Conservation (phyloP, 2,329 filamentous ascomycete genomes). For the Chrysoporthe deuterocubensis region DNA sequence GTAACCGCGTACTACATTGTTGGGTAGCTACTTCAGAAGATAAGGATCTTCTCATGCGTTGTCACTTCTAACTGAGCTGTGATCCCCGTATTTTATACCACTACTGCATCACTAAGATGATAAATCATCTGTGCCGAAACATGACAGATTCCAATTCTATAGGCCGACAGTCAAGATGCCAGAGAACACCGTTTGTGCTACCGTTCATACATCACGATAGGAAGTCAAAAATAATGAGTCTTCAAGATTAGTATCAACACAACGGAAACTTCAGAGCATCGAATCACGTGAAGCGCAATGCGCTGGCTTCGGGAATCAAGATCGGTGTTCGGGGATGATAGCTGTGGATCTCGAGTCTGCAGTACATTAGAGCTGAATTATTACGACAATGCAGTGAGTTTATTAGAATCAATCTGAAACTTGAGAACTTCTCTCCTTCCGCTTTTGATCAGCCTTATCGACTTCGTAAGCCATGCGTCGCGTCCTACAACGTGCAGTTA, state of each 20-base stretch:
- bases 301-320: constrained; percentile 1
- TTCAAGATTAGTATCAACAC: neutral
- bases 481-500: neutral
- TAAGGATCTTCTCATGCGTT: neutral
- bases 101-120: neutral
- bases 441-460: constrained; percentile 1
- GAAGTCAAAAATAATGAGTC: neutral
- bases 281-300: neutral
- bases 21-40: neutral
- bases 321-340: constrained; percentile 9
- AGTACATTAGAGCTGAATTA: neutral
- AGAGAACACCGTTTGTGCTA: neutral
- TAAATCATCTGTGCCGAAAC: neutral
- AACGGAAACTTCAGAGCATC: neutral
- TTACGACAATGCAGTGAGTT: neutral
- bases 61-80: neutral
- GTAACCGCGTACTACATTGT: neutral
- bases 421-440: neutral
- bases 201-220: neutral
- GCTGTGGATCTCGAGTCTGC: neutral
- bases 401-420: neutral
- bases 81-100: neutral
- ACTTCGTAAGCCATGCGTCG: neutral
- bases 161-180: neutral
- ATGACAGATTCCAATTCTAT: neutral